Evolutionary conservation across 2,329 filamentous ascomycete genomes (phyloP).

Genomic region (Emmonsiellopsis sp.): DNA sequence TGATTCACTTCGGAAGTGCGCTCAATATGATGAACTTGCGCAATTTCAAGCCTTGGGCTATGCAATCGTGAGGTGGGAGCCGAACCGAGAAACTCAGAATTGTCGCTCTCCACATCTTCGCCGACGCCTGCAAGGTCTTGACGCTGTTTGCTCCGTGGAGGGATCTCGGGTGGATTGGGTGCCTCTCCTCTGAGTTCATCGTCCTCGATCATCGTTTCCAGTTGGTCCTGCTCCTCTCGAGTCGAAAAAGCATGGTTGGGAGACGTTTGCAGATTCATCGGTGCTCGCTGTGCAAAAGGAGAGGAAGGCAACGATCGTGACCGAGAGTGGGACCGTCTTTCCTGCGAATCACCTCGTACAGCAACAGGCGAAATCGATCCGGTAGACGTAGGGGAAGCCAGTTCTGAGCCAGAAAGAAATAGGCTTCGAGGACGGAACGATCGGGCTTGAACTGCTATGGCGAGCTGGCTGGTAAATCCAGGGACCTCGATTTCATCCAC

Average conservation of each 20-base stretch:
- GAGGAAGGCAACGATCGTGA: conserved; percentile 8
- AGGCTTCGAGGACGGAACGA: conserved; percentile 32
- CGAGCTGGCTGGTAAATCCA: conserved; percentile 43
- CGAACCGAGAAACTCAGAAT: neutral
- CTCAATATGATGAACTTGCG: neutral
- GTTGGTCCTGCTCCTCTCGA: conserved; percentile 18
- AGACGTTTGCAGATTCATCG: neutral
- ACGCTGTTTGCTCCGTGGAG: conserved; percentile 2
- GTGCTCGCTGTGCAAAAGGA: neutral
- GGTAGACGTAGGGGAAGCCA: conserved; percentile 19
- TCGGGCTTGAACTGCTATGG: conserved; percentile 9
- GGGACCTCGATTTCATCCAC: conserved; percentile 73
- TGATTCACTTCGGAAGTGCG: neutral
- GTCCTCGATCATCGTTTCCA: conserved; percentile 32
- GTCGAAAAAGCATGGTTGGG: conserved; percentile 17
- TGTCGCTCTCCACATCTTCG: neutral
- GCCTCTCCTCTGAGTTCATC: conserved; percentile 15
- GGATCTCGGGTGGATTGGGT: conserved; percentile 5
- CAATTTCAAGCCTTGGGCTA: neutral
- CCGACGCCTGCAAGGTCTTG: neutral
- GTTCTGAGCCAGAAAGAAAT: conserved; percentile 23
- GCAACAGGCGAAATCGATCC: conserved; percentile 17
- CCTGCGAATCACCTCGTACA: neutral
- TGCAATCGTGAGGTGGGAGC: neutral
- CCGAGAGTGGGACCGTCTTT: conserved; percentile 4